Evolutionary conservation across 495 filamentous ascomycete genomes (phyloP), one percentile per base, ranked within the genome.

Genomic region (Aspergillus hancockii): DNA sequence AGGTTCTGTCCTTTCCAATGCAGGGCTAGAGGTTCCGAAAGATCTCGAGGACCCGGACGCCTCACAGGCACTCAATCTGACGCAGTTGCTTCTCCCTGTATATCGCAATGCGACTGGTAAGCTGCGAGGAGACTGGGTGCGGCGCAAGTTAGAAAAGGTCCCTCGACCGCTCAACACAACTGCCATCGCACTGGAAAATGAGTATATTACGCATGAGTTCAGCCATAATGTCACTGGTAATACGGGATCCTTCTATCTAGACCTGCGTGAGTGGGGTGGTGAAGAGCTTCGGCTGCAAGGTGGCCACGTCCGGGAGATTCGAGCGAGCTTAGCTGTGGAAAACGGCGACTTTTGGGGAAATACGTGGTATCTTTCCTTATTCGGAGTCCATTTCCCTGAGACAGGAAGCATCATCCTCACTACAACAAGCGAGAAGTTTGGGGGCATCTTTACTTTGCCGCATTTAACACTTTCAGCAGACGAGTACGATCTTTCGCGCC

Each of bases 381-480:
- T 89, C 64, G 94, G 94, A 19, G 82, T 94, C 5, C 93, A 97
- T 76, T 93, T 90, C 76, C 85, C 87, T 25, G 77, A 82, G 25
- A 81, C 85, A 49, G 94, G 94, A 4, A 80, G 82, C 6, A 86
- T 95, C 43, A 72, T 97, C 16, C 70, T 97, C 53, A 90, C 86
- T 8, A 97, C 94, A 0, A 91, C 92, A 13, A 95, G 90, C 66
- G 90, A 96, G 69, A 97, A 95, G 75, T 97, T 92, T 68, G 81
- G 87, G 21, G 94, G 94, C 38, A 84, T 97, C 31, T 95, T 96
- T 68, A 85, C 88, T 22, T 72, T 98, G 58, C 93, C 94, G 21
- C 91, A 98, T 73, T 83, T 98, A 30, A 77, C 87, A 8, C 79
- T 90, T 14, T 86, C 84, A 14, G 66, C 80, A 18, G 80, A 85